These are phyloP conservation scores for Linum usitatissimum DNA, from an alignment of 345 rosid genomes.

Conservation along the genomic window DNA sequence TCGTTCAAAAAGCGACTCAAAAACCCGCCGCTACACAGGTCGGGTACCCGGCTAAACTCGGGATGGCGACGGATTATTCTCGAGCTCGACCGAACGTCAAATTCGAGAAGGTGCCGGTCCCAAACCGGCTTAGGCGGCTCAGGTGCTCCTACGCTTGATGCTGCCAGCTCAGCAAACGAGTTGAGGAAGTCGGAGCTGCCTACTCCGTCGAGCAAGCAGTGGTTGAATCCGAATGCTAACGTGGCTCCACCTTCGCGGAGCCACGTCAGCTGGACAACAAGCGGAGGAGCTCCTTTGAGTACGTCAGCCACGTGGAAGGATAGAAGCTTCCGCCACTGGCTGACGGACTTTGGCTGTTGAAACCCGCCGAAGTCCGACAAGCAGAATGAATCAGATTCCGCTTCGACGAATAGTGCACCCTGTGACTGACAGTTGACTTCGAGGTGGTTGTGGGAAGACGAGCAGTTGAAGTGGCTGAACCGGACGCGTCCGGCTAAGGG, in stretches of 20 bases:
- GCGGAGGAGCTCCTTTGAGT: constrained; percentile 58
- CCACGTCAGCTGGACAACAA: constrained; percentile 86
- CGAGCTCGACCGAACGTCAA: constrained; percentile 12
- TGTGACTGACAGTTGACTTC: constrained; percentile 63
- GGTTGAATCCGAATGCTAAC: constrained; percentile 59
- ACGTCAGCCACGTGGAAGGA: constrained; percentile 55
- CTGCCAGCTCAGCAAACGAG: constrained; percentile 50
- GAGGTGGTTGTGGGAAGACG: constrained; percentile 24
- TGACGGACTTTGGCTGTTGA: constrained; percentile 41
- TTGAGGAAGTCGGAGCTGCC: constrained; percentile 66
- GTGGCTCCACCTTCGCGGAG: constrained; percentile 60
- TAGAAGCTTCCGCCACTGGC: constrained; percentile 62
- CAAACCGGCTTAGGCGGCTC: constrained; percentile 45
- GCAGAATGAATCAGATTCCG: constrained; percentile 27
- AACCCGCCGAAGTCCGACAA: constrained; percentile 36
- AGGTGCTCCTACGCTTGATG: too few relatives aligned
- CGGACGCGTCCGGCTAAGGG: constrained; percentile 81
- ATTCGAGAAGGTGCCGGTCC: constrained; percentile 66
- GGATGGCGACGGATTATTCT: constrained; percentile 35
- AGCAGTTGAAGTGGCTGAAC: constrained; percentile 8
- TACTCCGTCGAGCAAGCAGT: constrained; percentile 63
- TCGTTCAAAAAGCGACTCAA: constrained; percentile 43
- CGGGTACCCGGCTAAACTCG: constrained; percentile 50
- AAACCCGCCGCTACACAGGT: constrained; percentile 42
- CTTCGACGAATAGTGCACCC: constrained; percentile 61